Base-by-base conservation (phyloP, 345 rosid species). In the Euphorbia pulcherrima region DNA sequence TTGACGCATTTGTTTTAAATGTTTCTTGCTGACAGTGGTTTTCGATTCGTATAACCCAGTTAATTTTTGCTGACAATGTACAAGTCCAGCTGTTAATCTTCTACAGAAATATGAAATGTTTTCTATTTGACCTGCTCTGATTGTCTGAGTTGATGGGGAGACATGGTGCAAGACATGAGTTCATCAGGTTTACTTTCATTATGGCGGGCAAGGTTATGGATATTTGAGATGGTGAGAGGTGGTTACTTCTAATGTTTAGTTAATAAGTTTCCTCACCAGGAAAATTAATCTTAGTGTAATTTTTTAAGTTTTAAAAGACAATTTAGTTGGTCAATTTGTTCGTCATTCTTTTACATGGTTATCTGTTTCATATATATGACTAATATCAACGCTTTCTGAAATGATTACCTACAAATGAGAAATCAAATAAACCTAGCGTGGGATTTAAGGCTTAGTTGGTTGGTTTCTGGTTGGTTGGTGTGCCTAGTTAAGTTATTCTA, bases 141-240 rank as follows among this genome's bases (percentile, higher is more conserved):
- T 16, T 14, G 21, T 16, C 17, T 46, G 12, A 24, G 65, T 27
- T 14, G 53, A 64, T 46, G 5, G 37, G 65, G 48, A 44, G 67
- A 64, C 18, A 64, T 47, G 39, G 37, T 20, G 20, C 24, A 2
- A 27, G 3, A 17, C 24, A 63, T 21, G 3, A 20, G 33, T 21
- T 62, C 8, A 16, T 14, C 21, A 5, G 8, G 53, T 14, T 6
- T 20, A 41, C 26, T 24, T 69, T 62, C 58, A 56, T 54, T 48
- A 71, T 46, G 62, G 24, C 68, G 68, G 62, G 26, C 24, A 10
- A 57, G 60, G 62, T 54, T 52, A 47, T 20, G 59, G 24, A 61
- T 62, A 14, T 57, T 55, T 16, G 71, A 62, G 62, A 14, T 51
- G 64, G 52, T 51, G 48, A 28, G 61, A 55, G 40, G 40, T 60